These are phyloP conservation scores for Citrus medica DNA, from an alignment of 345 rosid genomes.

Conservation along the genomic window DNA sequence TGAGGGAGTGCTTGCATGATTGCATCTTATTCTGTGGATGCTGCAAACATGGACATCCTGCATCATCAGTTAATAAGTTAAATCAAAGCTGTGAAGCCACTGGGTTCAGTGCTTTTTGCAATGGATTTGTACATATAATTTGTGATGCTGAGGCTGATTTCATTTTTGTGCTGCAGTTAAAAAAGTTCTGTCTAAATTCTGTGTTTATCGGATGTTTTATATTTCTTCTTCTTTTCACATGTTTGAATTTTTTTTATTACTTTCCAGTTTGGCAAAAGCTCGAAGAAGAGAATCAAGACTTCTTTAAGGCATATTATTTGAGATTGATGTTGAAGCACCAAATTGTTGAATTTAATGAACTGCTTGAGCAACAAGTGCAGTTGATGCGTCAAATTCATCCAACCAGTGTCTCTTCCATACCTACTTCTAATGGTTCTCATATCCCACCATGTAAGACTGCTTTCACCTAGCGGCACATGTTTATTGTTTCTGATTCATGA, in stretches of 20 bases:
- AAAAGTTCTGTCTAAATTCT: neutral
- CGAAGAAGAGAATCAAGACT: slow-evolving; percentile 92
- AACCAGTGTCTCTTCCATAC: slow-evolving; percentile 49
- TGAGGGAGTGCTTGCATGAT: neutral
- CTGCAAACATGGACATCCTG: neutral
- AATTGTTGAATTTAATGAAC: slow-evolving; percentile 85
- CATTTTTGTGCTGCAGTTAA: neutral
- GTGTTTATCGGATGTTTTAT: neutral
- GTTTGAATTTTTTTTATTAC: slow-evolving; percentile 7
- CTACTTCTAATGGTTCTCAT: slow-evolving; percentile 77
- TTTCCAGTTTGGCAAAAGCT: slow-evolving; percentile 98
- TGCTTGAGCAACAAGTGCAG: slow-evolving; percentile 86
- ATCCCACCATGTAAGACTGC: slow-evolving; percentile 60
- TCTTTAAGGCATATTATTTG: slow-evolving; percentile 87
- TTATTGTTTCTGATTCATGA: neutral
- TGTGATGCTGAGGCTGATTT: neutral
- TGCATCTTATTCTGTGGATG: neutral
- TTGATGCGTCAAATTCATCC: slow-evolving; percentile 77
- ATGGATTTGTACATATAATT: neutral
- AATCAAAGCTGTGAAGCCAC: neutral
- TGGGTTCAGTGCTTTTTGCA: neutral
- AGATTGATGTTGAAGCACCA: slow-evolving; percentile 91
- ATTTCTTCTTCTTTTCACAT: neutral
- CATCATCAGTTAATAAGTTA: neutral
- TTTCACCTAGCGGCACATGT: neutral